Conservation (phyloP, 75 land plant genomes). For the Adiantum capillusveneris region DNA sequence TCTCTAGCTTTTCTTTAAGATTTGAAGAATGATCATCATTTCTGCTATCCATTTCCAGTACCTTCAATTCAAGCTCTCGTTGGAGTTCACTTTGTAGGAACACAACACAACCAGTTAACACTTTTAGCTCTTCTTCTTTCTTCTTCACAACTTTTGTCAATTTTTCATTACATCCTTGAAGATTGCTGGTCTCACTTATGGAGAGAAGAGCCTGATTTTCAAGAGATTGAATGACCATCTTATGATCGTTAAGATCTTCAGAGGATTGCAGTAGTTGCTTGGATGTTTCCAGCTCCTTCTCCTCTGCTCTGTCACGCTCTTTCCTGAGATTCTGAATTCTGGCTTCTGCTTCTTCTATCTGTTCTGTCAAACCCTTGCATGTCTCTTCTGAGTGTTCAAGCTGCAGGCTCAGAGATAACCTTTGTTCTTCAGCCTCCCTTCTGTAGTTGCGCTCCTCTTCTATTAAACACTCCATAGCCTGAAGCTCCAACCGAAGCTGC, state of each 20-base stretch:
- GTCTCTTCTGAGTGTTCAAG: slow-evolving; percentile 25
- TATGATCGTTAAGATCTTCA: slow-evolving; percentile 31
- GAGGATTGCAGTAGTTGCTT: slow-evolving; percentile 22
- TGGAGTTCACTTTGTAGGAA: slow-evolving; percentile 18
- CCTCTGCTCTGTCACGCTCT: slow-evolving; percentile 25
- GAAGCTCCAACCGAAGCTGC: too few relatives aligned
- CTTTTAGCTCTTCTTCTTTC: slow-evolving; percentile 33
- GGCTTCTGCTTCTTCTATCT: slow-evolving; percentile 35
- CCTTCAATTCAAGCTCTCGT: neutral
- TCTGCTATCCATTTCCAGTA: slow-evolving; percentile 12
- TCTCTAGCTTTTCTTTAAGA: slow-evolving; percentile 47
- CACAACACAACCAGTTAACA: neutral
- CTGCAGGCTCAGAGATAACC: too few relatives aligned
- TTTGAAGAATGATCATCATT: slow-evolving; percentile 24
- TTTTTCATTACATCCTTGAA: slow-evolving; percentile 19
- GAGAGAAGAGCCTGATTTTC: slow-evolving; percentile 56
- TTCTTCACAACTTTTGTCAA: slow-evolving; percentile 28
- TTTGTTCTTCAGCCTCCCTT: too few relatives aligned
- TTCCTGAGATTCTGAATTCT: slow-evolving; percentile 10
- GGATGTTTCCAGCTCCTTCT: slow-evolving; percentile 6
- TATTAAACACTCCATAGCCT: too few relatives aligned
- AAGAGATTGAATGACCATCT: slow-evolving; percentile 51
- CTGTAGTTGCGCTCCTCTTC: too few relatives aligned
- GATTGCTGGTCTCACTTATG: slow-evolving; percentile 51
- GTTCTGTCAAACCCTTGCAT: slow-evolving; percentile 46